Conservation (phyloP, 2,329 filamentous ascomycete species). For the Dendryphion nanum region DNA sequence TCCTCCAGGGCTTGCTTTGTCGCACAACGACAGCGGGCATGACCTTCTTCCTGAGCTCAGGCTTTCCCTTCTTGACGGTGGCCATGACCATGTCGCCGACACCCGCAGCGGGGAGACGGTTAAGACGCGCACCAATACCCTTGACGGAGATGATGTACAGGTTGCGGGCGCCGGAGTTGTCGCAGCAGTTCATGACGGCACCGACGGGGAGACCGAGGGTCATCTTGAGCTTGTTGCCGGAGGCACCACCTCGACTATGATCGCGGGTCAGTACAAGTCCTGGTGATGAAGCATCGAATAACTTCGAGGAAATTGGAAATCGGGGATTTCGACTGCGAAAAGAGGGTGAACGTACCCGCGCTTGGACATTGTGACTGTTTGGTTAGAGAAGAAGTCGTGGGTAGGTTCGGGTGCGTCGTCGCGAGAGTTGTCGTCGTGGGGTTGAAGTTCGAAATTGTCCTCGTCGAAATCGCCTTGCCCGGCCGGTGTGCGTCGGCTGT, state of each 20-base stretch:
- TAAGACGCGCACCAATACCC: conserved; percentile 95
- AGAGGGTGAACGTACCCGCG: conserved; percentile 43
- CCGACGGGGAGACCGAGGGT: conserved; percentile 99
- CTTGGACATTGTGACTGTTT: conserved; percentile 42
- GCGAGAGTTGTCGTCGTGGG: conserved; percentile 16
- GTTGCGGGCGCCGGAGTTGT: conserved; percentile 98
- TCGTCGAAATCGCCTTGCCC: too few relatives aligned
- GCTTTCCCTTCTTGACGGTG: conserved; percentile 99
- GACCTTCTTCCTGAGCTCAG: conserved; percentile 99
- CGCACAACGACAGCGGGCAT: conserved; percentile 99
- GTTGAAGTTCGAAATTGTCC: conserved; percentile 2
- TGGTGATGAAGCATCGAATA: too few relatives aligned
- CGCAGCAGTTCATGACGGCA: conserved; percentile 99
- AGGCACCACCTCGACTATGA: too few relatives aligned
- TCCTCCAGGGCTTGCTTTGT: conserved; percentile 99
- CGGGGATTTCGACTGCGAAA: too few relatives aligned
- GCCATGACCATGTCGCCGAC: conserved; percentile 99
- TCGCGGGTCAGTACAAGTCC: too few relatives aligned
- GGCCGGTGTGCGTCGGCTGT: conserved; percentile 13
- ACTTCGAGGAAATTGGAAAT: too few relatives aligned
- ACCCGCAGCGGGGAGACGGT: conserved; percentile 94
- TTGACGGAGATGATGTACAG: conserved; percentile 99
- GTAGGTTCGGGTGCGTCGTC: conserved; percentile 27
- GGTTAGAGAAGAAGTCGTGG: conserved; percentile 15
- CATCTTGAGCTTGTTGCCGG: conserved; percentile 99